phyloP scores from a whole-genome alignment of 2,329 filamentous ascomycete genomes.

The Thielaviopsis ethacetica region DNA sequence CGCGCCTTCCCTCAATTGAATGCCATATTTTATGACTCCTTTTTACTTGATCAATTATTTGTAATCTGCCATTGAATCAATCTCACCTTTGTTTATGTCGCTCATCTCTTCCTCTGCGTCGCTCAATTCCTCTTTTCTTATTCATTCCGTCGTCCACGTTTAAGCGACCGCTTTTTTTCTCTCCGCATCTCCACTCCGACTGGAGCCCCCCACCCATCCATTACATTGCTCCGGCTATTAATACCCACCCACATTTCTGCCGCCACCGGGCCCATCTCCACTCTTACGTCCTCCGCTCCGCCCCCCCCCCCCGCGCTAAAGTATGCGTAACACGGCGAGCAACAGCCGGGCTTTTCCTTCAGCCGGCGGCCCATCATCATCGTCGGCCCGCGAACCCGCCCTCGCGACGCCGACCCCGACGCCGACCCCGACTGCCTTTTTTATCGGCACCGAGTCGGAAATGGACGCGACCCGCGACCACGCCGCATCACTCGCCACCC shows the following conservation, averaged over 20 bases:
- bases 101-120: too few relatives aligned
- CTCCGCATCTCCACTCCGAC: neutral
- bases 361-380: too few relatives aligned
- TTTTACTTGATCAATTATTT: too few relatives aligned
- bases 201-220: neutral
- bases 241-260: neutral
- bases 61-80: too few relatives aligned
- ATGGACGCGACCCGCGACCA: neutral
- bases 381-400: slow-evolving; percentile 12
- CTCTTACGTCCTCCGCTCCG: neutral
- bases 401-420: slow-evolving; percentile 26
- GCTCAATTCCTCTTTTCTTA: neutral
- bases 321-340: neutral
- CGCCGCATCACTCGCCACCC: neutral
- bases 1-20: too few relatives aligned
- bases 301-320: neutral
- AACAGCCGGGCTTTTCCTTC: neutral
- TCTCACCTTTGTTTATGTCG: too few relatives aligned
- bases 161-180: neutral
- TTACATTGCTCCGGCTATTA: neutral
- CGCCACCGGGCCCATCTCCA: neutral
- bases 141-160: neutral
- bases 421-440: slow-evolving; percentile 29
- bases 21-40: too few relatives aligned
- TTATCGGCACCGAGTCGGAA: slow-evolving; percentile 18